Evolutionary conservation across 2,329 filamentous ascomycete genomes (phyloP).

Genomic region (Penicillium expansum): DNA sequence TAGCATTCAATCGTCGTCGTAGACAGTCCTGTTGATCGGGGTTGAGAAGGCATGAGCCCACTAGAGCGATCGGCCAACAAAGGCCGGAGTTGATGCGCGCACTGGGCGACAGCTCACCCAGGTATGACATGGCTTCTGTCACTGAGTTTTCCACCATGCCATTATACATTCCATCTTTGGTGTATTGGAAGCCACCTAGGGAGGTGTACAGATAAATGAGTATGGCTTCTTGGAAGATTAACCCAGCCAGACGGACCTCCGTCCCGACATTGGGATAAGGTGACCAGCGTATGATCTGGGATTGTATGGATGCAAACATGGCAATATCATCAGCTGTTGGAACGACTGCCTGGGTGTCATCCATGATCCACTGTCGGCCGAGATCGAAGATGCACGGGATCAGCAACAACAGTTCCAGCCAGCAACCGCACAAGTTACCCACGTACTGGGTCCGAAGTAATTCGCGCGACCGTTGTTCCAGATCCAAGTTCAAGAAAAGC

Average conservation of each 20-base stretch:
- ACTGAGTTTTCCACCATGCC: slow-evolving; percentile 26
- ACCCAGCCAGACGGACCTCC: slow-evolving; percentile 43
- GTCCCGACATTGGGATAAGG: slow-evolving; percentile 36
- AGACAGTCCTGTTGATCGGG: slow-evolving; percentile 27
- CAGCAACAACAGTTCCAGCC: slow-evolving; percentile 31
- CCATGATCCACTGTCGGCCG: slow-evolving; percentile 35
- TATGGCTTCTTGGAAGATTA: slow-evolving; percentile 48
- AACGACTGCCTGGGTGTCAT: slow-evolving; percentile 22
- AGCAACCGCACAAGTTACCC: slow-evolving; percentile 33
- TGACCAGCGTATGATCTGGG: slow-evolving; percentile 43
- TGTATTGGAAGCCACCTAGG: slow-evolving; percentile 25
- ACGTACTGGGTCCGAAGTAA: slow-evolving; percentile 28
- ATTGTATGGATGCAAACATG: slow-evolving; percentile 45
- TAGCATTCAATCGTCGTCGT: slow-evolving; percentile 27
- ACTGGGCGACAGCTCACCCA: slow-evolving; percentile 24
- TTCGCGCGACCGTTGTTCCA: slow-evolving; percentile 40
- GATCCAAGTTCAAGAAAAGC: slow-evolving; percentile 40
- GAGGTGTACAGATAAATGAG: slow-evolving; percentile 44
- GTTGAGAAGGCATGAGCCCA: slow-evolving; percentile 28
- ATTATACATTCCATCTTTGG: slow-evolving; percentile 27
- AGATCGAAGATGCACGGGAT: slow-evolving; percentile 34
- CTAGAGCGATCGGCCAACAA: slow-evolving; percentile 34
- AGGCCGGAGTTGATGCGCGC: slow-evolving; percentile 37
- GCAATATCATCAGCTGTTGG: slow-evolving; percentile 45
- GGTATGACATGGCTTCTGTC: slow-evolving; percentile 28